Percentiles rank a stretch among this genome's conserved stretches.
Evolutionary conservation across 1,284 basidiomycete species (phyloP).

Genomic region (Boletus semigastroideus): DNA sequence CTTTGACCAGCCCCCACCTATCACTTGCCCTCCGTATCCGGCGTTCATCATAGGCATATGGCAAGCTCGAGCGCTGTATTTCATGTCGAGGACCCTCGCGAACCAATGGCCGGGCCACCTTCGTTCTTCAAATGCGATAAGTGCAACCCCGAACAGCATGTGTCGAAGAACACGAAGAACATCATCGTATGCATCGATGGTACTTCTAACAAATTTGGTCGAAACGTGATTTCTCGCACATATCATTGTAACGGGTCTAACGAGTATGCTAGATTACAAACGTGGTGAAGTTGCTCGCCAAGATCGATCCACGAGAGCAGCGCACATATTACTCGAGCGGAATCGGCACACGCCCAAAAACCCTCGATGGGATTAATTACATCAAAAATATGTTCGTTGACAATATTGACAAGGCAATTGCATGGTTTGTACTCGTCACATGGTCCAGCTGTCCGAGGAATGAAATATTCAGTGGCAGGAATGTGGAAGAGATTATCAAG

Average conservation of each 20-base stretch:
- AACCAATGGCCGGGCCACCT: neutral
- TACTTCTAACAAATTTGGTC: conserved; percentile 30
- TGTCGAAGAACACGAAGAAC: conserved; percentile 21
- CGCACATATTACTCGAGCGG: conserved; percentile 38
- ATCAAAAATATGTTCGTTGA: conserved; percentile 20
- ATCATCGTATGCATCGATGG: conserved; percentile 32
- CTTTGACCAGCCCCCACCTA: too few species aligned
- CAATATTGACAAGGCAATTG: conserved; percentile 25
- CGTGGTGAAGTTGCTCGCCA: conserved; percentile 34
- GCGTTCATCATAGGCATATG: neutral
- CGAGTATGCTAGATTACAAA: conserved; percentile 34
- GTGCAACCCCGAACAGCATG: conserved; percentile 13
- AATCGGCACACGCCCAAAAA: conserved; percentile 35
- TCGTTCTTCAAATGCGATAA: conserved; percentile 7
- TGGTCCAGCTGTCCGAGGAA: neutral
- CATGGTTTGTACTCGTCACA: conserved; percentile 17
- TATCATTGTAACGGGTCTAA: conserved; percentile 2
- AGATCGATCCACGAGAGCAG: conserved; percentile 30
- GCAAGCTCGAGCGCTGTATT: neutral
- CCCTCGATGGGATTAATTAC: conserved; percentile 39
- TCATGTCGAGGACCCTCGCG: neutral
- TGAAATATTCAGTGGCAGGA: conserved; percentile 11
- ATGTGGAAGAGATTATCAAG: conserved; percentile 29
- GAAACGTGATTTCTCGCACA: conserved; percentile 14
- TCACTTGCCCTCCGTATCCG: neutral